Percentiles rank a stretch among this genome's conserved stretches.
These are phyloP conservation scores for Penicillium steckii DNA, from an alignment of 495 filamentous ascomycete genomes.

Conservation along the genomic window DNA sequence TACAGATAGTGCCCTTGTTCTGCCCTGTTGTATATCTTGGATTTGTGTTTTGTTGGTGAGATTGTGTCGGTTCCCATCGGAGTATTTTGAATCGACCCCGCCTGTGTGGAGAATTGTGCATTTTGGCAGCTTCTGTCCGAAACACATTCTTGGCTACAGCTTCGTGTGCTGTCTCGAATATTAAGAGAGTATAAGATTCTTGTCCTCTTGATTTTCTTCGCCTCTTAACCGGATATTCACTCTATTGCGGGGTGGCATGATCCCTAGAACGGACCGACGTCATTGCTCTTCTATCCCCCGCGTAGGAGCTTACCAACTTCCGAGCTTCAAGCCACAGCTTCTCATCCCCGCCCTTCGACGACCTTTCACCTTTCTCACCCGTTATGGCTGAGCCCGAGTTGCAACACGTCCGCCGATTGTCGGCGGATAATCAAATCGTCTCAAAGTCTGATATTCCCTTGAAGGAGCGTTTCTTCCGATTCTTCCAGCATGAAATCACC, in stretches of 20 bases:
- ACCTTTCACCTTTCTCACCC: background rate
- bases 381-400: conserved; percentile 35
- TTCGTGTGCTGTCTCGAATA: background rate
- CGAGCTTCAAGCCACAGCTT: background rate
- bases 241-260: conserved; percentile 24
- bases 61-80: background rate
- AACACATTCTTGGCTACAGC: background rate
- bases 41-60: background rate
- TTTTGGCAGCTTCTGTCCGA: conserved; percentile 4
- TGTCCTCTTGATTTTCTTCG: background rate
- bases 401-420: conserved; percentile 33
- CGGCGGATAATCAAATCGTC: conserved; percentile 42
- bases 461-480: conserved; percentile 76
- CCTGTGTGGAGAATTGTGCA: conserved; percentile 14
- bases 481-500: conserved; percentile 71
- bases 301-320: conserved; percentile 6
- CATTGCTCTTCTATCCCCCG: conserved; percentile 21
- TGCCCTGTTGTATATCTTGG: too few relatives aligned
- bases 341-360: background rate
- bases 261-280: conserved; percentile 22
- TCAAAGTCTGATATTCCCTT: conserved; percentile 44
- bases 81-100: background rate
- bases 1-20: background rate
- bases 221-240: background rate
- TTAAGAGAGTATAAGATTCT: too few relatives aligned